Evolutionary conservation across 441 rosid genomes (phyloP), one percentile per base, ranked within the genome.

Genomic region (Omphalea diandra): DNA sequence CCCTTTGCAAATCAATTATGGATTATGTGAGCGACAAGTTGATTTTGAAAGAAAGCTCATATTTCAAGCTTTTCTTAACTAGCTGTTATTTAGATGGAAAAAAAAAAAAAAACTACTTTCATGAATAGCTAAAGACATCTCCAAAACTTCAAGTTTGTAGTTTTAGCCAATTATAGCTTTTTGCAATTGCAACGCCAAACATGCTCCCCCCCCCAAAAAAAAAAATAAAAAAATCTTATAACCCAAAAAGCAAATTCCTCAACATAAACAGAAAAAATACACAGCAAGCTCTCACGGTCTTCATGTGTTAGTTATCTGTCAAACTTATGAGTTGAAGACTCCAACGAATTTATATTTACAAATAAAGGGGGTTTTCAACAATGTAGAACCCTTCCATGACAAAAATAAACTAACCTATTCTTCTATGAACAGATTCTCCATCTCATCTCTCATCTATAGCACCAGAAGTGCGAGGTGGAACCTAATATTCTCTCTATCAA

Each of bases 361-460:
- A 27, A 57, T 20, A 55, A 68, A 57, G 20, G 58, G 27, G n/a
- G 55, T 12, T 26, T 57, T 47, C 46, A 70, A 27, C 73, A 24
- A 27, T n/a, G 15, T 12, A 60, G 40, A 49, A 63, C 31, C 31
- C 15, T 49, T 31, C 58, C 18, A 27, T 26, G 38, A 60, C n/a
- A 2, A 52, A 9, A 50, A 50, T 54, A 1, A 3, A 31, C 5
- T 70, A 7, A 6, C 36, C 60, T 70, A 43, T 20, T 63, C 14
- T 61, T 36, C 18, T n/a, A 50, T 18, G 12, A 40, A n/a, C n/a
- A n/a, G n/a, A n/a, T n/a, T 70, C 57, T 70, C 50, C 20, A 29
- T 49, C 47, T 33, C n/a, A n/a, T n/a, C n/a, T n/a, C n/a, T n/a
- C 14, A 2, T 14, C 33, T 24, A 32, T 47, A 20, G 10, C 2